Conservation (phyloP, 441 rosid species). For the Monsonia emarginata region DNA sequence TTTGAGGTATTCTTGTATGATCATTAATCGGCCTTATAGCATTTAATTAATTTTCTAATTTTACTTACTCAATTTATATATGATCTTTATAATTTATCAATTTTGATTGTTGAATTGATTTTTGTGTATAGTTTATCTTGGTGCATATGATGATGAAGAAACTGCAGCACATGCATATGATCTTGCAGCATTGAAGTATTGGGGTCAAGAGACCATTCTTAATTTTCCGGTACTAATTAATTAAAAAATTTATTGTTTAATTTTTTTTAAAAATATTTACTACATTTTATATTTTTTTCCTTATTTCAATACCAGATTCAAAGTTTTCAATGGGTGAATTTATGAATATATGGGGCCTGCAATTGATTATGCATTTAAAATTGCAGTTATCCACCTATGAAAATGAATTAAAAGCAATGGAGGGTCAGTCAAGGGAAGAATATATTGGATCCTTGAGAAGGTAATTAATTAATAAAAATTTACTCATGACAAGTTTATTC, state of each 20-base stretch:
- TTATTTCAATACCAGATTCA: no score
- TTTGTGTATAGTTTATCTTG: constrained; percentile 45
- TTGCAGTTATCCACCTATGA: constrained; percentile 18
- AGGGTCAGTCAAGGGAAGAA: constrained; percentile 23
- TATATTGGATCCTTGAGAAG: constrained; percentile 23
- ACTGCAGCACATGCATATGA: constrained; percentile 64
- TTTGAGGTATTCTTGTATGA: no score
- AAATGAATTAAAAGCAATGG: constrained; percentile 21
- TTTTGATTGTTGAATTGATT: neutral
- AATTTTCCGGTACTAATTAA: constrained; percentile 48
- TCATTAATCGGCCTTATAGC: no score
- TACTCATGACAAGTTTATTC: neutral
- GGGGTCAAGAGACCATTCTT: constrained; percentile 56
- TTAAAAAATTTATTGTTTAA: no score
- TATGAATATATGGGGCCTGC: no score
- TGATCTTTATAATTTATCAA: no score
- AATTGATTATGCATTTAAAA: neutral
- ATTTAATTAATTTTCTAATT: no score
- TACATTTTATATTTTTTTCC: no score
- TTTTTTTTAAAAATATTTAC: no score
- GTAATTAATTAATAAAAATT: neutral
- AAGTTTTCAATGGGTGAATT: no score
- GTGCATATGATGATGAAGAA: constrained; percentile 64
- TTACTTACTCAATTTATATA: no score
- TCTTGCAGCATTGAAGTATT: constrained; percentile 49